These are phyloP conservation scores for Acanthamoeba divionensis DNA, from an alignment of 208 protist species.

Conservation along the genomic window DNA sequence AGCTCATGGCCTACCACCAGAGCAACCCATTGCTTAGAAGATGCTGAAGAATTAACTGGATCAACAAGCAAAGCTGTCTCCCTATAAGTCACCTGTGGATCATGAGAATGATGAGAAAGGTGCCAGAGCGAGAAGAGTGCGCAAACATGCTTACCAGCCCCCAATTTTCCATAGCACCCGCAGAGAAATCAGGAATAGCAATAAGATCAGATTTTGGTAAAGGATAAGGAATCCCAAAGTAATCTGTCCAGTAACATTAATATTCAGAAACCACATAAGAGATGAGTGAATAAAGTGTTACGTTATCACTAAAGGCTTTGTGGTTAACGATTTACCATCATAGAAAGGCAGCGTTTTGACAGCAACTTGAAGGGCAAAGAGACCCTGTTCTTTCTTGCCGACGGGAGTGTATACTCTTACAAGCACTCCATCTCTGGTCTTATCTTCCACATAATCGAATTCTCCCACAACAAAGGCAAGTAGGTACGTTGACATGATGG, in stretches of 20 bases:
- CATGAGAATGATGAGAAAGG: too few relatives aligned
- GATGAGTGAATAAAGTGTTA: background rate
- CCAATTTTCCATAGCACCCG: conserved; percentile 97
- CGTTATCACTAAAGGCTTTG: background rate
- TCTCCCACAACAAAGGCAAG: conserved; percentile 90
- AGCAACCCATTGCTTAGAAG: conserved; percentile 54
- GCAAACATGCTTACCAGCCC: too few relatives aligned
- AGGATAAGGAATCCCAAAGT: conserved; percentile 70
- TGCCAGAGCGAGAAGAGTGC: too few relatives aligned
- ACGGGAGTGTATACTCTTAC: conserved; percentile 74
- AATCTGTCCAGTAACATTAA: conserved; percentile 20
- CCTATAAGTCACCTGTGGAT: conserved; percentile 95
- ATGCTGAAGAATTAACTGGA: conserved; percentile 73
- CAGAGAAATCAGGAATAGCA: conserved; percentile 81
- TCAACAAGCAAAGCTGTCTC: conserved; percentile 78
- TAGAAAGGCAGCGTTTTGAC: background rate
- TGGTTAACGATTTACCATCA: background rate
- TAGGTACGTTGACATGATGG: conserved; percentile 88
- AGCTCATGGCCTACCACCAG: conserved; percentile 70
- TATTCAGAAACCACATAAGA: background rate
- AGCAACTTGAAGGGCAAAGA: conserved; percentile 89
- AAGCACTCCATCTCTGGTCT: conserved; percentile 63
- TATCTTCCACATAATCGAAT: conserved; percentile 85
- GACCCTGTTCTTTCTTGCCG: conserved; percentile 71
- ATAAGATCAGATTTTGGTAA: conserved; percentile 93